Evolutionary conservation across 352 stramenopile species (phyloP), one percentile per base, ranked within the genome.

Genomic region (Lagenidium giganteum): DNA sequence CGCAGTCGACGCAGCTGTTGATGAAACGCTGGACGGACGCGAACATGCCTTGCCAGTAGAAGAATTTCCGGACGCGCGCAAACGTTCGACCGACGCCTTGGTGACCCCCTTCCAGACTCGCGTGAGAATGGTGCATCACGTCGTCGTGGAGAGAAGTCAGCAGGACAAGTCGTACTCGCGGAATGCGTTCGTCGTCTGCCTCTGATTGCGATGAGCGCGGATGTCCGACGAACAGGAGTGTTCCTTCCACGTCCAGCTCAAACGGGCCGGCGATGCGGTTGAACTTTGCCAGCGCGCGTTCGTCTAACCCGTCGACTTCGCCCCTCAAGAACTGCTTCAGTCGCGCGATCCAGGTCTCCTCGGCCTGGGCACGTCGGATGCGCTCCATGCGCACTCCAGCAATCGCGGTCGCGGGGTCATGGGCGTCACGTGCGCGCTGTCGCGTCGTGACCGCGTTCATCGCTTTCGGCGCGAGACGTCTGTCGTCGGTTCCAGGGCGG

Each of bases 111-210:
- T 29, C 22, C 1, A 64, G 41, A 29, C 49, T 65, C 8, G 14
- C 7, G 18, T 62, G 53, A 18, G 52, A 62, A 16, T 62, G 47
- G 13, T 53, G 43, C 1, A 60, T 25, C 8, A 60, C 21, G 13
- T 60, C 51, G 9, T 24, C 5, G 12, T 31, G 9, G 9, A 60
- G 30, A 5, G 51, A 54, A 2, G 36, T 50, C 0, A 39, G 43
- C 1, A 54, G 9, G 5, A 60, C 51, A n/a, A n/a, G n/a, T n/a
- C n/a, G n/a, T n/a, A n/a, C n/a, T n/a, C n/a, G n/a, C n/a, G n/a
- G n/a, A n/a, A n/a, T n/a, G n/a, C n/a, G n/a, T n/a, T n/a, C n/a
- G n/a, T n/a, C n/a, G n/a, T n/a, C n/a, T n/a, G n/a, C n/a, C n/a
- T n/a, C n/a, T n/a, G n/a, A n/a, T n/a, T n/a, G n/a, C n/a, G 4